Evolutionary conservation across 805 yeast species (phyloP).

Genomic region (Candida jianshihensis): DNA sequence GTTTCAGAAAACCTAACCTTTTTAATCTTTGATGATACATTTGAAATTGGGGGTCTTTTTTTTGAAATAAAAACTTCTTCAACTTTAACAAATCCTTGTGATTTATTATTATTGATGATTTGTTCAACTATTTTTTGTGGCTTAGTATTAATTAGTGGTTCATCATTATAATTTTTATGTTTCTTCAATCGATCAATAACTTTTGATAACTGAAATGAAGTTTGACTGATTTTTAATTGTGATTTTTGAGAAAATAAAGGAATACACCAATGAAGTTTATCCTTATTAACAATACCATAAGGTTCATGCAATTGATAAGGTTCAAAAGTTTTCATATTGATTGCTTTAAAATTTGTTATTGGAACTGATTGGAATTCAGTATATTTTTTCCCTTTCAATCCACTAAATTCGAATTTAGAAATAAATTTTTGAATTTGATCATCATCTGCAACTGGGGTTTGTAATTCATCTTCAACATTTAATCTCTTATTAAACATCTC

Average conservation of each 20-base stretch:
- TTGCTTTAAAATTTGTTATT: constrained; percentile 2
- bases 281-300: constrained; percentile 7
- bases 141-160: too few species aligned
- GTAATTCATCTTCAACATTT: constrained; percentile 15
- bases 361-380: constrained; percentile 7
- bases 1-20: neutral
- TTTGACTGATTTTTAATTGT: constrained; percentile 7
- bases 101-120: too few species aligned
- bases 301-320: constrained; percentile 22
- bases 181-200: constrained; percentile 4
- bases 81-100: too few species aligned
- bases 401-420: constrained; percentile 41
- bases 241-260: constrained; percentile 25
- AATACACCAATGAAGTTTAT: constrained; percentile 25
- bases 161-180: too few species aligned
- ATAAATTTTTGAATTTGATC: constrained; percentile 50
- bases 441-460: constrained; percentile 47
- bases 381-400: constrained; percentile 13
- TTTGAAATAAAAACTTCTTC: too few species aligned
- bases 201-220: constrained; percentile 1
- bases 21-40: too few species aligned
- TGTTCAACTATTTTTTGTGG: too few species aligned
- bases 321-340: constrained; percentile 13
- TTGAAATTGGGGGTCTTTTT: too few species aligned
- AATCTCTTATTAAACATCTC: constrained; percentile 48